These are phyloP conservation scores for Mentha longifolia DNA, from an alignment of 257 asterid species.

Conservation along the genomic window DNA sequence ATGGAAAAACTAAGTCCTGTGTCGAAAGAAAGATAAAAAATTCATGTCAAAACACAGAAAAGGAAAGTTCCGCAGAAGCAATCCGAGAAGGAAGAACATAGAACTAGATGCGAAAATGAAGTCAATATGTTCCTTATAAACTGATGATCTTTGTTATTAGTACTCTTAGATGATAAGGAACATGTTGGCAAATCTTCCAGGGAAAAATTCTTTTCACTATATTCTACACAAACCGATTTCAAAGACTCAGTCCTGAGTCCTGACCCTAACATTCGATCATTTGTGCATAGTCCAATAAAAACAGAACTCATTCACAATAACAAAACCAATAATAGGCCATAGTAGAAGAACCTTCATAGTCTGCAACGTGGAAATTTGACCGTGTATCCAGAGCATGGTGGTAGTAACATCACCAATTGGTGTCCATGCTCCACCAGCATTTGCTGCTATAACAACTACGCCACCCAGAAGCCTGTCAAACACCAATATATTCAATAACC, in stretches of 20 bases:
- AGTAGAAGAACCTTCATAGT: slow-evolving; percentile 82
- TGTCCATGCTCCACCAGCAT: slow-evolving; percentile 99
- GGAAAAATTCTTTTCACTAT: neutral
- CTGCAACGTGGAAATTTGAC: slow-evolving; percentile 86
- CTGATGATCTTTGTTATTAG: too few relatives aligned
- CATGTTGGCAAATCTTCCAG: too few relatives aligned
- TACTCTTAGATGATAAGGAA: too few relatives aligned
- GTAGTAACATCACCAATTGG: slow-evolving; percentile 99
- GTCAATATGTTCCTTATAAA: too few relatives aligned
- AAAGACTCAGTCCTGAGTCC: neutral
- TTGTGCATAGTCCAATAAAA: slow-evolving; percentile 16
- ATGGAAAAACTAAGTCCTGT: slow-evolving; percentile 80
- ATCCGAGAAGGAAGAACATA: slow-evolving; percentile 1
- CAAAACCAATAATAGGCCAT: slow-evolving; percentile 23
- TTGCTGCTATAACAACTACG: slow-evolving; percentile 95
- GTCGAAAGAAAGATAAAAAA: slow-evolving; percentile 20
- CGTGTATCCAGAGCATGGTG: slow-evolving; percentile 99
- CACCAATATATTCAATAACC: slow-evolving; percentile 13
- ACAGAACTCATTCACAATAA: neutral
- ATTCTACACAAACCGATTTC: neutral
- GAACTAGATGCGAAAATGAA: slow-evolving; percentile 2
- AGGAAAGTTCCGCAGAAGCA: neutral
- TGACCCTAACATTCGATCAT: neutral
- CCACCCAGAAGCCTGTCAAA: slow-evolving; percentile 88
- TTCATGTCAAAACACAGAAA: neutral